Conservation (phyloP, 1,284 basidiomycete species). For the Cryptococcus deneoformans region DNA sequence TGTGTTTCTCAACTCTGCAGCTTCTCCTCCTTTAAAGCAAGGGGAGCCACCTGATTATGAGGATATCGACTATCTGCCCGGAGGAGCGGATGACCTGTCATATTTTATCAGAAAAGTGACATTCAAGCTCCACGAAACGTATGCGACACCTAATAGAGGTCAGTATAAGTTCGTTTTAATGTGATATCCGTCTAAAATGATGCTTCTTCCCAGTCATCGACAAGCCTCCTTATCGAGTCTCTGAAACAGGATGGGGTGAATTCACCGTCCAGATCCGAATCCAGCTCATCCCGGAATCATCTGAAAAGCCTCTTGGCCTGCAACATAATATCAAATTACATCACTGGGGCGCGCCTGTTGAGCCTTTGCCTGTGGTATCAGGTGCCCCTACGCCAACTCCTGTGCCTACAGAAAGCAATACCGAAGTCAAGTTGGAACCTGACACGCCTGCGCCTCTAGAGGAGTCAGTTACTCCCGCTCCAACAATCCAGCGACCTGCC, state of each 20-base stretch:
- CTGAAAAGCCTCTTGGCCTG: conserved; percentile 82
- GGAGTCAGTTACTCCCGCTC: background rate
- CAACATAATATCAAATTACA: conserved; percentile 96
- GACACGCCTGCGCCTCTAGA: conserved; percentile 1
- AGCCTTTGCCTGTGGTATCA: conserved; percentile 49
- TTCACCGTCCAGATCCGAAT: conserved; percentile 96
- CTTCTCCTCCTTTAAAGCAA: conserved; percentile 41
- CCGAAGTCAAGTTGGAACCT: conserved; percentile 7
- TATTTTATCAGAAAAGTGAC: conserved; percentile 93
- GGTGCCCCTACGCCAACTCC: conserved; percentile 55
- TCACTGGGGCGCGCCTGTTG: conserved; percentile 66
- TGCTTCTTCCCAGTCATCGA: conserved; percentile 68
- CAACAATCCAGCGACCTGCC: background rate
- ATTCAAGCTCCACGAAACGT: conserved; percentile 98
- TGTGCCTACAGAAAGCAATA: conserved; percentile 15
- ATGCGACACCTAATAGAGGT: conserved; percentile 87
- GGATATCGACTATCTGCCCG: conserved; percentile 51
- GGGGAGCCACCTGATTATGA: conserved; percentile 53
- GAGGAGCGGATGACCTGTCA: conserved; percentile 80
- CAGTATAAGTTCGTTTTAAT: conserved; percentile 36
- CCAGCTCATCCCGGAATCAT: conserved; percentile 85
- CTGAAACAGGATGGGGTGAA: conserved; percentile 99
- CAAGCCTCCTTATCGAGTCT: conserved; percentile 88
- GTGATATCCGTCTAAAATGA: background rate
- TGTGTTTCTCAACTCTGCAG: conserved; percentile 74